phyloP scores from a whole-genome alignment of 495 filamentous ascomycete genomes.

The Hamigera avellanea region DNA sequence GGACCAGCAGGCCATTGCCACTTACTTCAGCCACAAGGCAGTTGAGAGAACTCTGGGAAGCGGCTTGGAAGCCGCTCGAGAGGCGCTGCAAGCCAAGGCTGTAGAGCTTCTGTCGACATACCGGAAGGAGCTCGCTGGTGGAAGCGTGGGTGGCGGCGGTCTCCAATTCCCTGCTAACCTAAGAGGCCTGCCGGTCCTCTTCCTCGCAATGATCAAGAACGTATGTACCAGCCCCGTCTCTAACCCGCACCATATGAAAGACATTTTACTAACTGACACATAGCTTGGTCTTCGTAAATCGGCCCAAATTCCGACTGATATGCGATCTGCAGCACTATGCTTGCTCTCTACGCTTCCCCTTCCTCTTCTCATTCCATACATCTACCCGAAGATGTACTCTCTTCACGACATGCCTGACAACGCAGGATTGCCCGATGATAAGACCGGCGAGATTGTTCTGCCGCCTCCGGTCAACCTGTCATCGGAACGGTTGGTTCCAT shows the following conservation, averaged over 20 bases:
- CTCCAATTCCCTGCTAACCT: conserved; percentile 91
- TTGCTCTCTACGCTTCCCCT: conserved; percentile 85
- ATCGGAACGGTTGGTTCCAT: conserved; percentile 75
- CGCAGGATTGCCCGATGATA: conserved; percentile 71
- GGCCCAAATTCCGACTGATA: conserved; percentile 90
- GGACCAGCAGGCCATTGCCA: conserved; percentile 84
- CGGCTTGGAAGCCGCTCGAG: conserved; percentile 81
- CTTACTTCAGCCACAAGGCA: conserved; percentile 95
- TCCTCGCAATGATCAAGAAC: conserved; percentile 91
- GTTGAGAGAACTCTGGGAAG: conserved; percentile 79
- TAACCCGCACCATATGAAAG: not conserved
- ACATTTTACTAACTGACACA: conserved; percentile 13
- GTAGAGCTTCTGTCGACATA: conserved; percentile 92
- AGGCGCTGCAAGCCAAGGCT: conserved; percentile 78
- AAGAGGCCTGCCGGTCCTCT: conserved; percentile 75
- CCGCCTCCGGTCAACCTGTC: conserved; percentile 80
- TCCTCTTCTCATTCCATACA: conserved; percentile 89
- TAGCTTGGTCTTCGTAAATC: conserved; percentile 88
- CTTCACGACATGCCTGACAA: conserved; percentile 97
- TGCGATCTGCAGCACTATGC: conserved; percentile 87
- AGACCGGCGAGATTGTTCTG: conserved; percentile 77
- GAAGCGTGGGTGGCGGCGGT: conserved; percentile 84
- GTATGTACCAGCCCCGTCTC: conserved; percentile 32
- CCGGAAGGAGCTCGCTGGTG: conserved; percentile 90
- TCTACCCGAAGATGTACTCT: conserved; percentile 88